Base-by-base conservation (phyloP, 192 early-diverging fungal species). In the Gryganskiella cystojenkinii region DNA sequence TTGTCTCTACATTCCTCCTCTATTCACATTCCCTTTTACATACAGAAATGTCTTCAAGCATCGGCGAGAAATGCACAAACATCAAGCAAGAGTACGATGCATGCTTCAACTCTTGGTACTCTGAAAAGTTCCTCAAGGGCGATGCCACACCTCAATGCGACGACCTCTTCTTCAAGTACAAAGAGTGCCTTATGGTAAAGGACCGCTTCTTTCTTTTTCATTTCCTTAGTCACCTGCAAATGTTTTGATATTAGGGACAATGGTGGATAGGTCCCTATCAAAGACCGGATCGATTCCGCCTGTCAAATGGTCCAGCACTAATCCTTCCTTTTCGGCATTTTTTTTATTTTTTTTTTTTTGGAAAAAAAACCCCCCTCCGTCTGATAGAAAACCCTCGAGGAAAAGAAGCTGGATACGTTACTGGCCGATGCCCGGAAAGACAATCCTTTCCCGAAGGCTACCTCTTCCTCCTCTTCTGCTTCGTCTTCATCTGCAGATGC, bases 81-180 rank as follows among this genome's bases (percentile, higher is more conserved):
- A 82, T 94, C 34, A 95, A 94, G 85, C 87, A 92, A 70, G 84
- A 93, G 67, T 98, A 96, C 67, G 95, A 98, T 44, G 81, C 73
- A 28, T 98, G 96, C 73, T 98, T 98, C 71, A 96, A 95, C 72
- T 91, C 91, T 62, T 98, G 96, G 96, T 98, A 98, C 78, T 90
- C 94, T 44, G 94, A 96, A 76, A 93, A 94, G 81, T 96, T 95
- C 65, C 80, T 98, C n/a, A 92, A 94, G 60, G 95, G 96, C 33
- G 89, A 93, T 46, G 86, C 85, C 15, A 83, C 86, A 2, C 87
- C 88, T 24, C 91, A 92, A 79, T 98, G 96, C 82, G 90, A 93
- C 47, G 90, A 91, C 56, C 66, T 95, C 14, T 96, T 98, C 73
- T 85, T 92, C 71, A 80, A 86, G 61, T 98, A 98, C 73, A 87